A percentile compares a stretch with the other conserved stretches of the same genome.
Conservation (phyloP, 306 rosid species). For the Quercus cerris region DNA sequence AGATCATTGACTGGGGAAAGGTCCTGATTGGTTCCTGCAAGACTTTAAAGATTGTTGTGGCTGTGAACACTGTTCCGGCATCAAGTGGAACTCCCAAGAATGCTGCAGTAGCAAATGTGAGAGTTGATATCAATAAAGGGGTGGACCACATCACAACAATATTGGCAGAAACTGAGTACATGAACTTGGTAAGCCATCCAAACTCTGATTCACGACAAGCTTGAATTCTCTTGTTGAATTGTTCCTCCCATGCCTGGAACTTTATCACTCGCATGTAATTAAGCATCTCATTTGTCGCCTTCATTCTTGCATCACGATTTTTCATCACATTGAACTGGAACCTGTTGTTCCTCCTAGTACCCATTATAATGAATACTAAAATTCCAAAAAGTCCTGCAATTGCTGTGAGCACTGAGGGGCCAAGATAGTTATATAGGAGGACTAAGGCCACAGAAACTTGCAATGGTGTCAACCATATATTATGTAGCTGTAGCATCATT, state of each 20-base stretch:
- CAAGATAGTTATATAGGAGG: slow-evolving; percentile 63
- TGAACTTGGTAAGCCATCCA: slow-evolving; percentile 77
- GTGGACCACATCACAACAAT: slow-evolving; percentile 72
- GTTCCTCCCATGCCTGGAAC: slow-evolving; percentile 98
- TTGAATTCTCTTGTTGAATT: slow-evolving; percentile 67
- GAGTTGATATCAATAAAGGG: slow-evolving; percentile 61
- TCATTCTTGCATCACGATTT: slow-evolving; percentile 89
- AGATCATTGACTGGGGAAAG: slow-evolving; percentile 88
- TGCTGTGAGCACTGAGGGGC: slow-evolving; percentile 53
- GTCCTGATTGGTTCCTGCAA: slow-evolving; percentile 93
- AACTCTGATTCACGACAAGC: slow-evolving; percentile 60
- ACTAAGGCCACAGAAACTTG: slow-evolving; percentile 60
- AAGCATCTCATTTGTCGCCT: slow-evolving; percentile 94
- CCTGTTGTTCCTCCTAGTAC: slow-evolving; percentile 47
- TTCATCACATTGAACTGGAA: slow-evolving; percentile 69
- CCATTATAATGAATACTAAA: slow-evolving; percentile 37
- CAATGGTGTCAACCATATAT: slow-evolving; percentile 88
- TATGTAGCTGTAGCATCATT: slow-evolving; percentile 87
- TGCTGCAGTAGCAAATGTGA: slow-evolving; percentile 75
- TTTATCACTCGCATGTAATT: slow-evolving; percentile 94
- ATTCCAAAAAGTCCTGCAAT: slow-evolving; percentile 45
- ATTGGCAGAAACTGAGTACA: slow-evolving; percentile 62
- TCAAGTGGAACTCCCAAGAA: slow-evolving; percentile 70
- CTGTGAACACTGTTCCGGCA: slow-evolving; percentile 88
- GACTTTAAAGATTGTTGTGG: slow-evolving; percentile 76